Evolutionary conservation across 2,329 filamentous ascomycete genomes (phyloP), one percentile per base, ranked within the genome.

Genomic region (Penicillium sumatraense): DNA sequence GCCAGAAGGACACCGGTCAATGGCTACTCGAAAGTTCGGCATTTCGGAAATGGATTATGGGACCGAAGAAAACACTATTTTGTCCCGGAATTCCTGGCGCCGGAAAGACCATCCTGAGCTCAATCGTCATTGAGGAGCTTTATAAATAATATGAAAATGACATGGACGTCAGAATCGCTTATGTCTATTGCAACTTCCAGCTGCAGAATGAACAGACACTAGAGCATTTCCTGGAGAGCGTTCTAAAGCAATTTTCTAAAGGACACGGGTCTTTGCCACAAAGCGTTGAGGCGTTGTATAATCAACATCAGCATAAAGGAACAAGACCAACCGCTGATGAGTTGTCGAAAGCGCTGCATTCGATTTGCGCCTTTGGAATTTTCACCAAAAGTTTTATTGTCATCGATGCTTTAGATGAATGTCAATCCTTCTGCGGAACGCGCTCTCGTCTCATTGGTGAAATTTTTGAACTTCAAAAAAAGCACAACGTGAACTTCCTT

Each of bases 181-280:
- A 77, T 23, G n/a, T 82, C 0, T 84, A 80, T 48, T 80, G 74
- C 64, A 76, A 79, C 49, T 81, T 76, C 55, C 64, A 65, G n/a
- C 64, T 35, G 4, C 13, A 35, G 5, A 3, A 16, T 8, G 14
- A 35, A n/a, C 3, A n/a, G 33, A 35, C 33, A 35, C 4, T n/a
- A 35, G 76, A 68, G 49, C 78, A 81, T 57, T 61, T 81, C 3
- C 52, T 53, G 2, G 58, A 72, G 42, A n/a, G 36, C 0, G 58
- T 31, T 6, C 3, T 55, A 3, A 54, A 58, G 5, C n/a, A n/a
- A n/a, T n/a, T n/a, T n/a, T n/a, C n/a, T n/a, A n/a, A n/a, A n/a
- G n/a, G n/a, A n/a, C n/a, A n/a, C n/a, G n/a, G n/a, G n/a, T n/a
- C n/a, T n/a, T 7, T 77, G 1, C 72, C 74, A 2, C 53, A 58